phyloP scores from a whole-genome alignment of 2,329 filamentous ascomycete species.

The Fusarium mundagurra region DNA sequence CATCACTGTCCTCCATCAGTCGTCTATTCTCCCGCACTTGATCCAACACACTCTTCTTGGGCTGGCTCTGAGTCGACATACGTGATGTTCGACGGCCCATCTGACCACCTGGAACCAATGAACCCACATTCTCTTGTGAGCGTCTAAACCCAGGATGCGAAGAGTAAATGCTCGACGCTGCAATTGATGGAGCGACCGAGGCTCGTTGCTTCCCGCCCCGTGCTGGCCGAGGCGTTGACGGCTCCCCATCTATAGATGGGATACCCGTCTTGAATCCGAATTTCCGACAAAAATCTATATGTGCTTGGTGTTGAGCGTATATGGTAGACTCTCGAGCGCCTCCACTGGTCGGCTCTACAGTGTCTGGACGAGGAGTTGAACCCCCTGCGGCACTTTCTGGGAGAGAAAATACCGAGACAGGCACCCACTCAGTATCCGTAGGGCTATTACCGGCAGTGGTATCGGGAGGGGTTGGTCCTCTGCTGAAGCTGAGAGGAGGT shows the following conservation, averaged over 20 bases:
- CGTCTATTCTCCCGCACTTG: neutral
- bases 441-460: neutral
- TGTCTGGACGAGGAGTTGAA: neutral
- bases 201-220: neutral
- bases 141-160: slow-evolving; percentile 23
- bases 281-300: slow-evolving; percentile 21
- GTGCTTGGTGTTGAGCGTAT: slow-evolving; percentile 4
- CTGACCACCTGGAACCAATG: neutral
- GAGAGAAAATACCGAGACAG: slow-evolving; percentile 11
- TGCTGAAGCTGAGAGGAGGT: neutral
- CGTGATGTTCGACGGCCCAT: neutral
- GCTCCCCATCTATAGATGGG: neutral
- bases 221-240: neutral
- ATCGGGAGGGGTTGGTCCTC: neutral
- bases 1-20: neutral
- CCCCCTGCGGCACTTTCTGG: neutral
- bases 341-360: neutral
- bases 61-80: neutral
- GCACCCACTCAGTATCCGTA: slow-evolving; percentile 18
- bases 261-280: neutral
- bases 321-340: neutral
- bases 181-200: neutral
- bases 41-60: neutral
- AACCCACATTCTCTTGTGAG: neutral
- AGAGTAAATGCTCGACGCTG: slow-evolving; percentile 37